Evolutionary conservation across 2,329 filamentous ascomycete species (phyloP).

Genomic region (Talaromyces rugulosus): DNA sequence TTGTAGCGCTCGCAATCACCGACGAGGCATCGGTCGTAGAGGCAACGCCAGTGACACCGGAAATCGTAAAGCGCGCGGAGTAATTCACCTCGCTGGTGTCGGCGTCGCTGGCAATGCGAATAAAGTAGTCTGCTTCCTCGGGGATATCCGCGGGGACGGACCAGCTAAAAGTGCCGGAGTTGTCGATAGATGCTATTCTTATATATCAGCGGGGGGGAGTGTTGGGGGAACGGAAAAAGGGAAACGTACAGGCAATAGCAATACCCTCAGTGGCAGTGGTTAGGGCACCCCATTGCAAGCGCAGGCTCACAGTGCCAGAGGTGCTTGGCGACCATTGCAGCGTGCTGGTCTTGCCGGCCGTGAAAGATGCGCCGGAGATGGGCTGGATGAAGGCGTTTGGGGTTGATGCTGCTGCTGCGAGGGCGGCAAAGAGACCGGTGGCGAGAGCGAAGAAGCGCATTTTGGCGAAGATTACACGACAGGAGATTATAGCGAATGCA

Average conservation of each 20-base stretch:
- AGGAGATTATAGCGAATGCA: neutral
- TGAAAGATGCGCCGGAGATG: constrained; percentile 38
- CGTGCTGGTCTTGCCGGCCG: constrained; percentile 42
- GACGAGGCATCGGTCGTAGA: constrained; percentile 32
- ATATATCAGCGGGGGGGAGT: neutral
- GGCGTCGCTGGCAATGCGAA: constrained; percentile 49
- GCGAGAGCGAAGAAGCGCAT: constrained; percentile 8
- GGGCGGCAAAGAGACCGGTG: constrained; percentile 42
- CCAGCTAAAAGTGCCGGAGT: constrained; percentile 49
- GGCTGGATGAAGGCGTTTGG: constrained; percentile 49
- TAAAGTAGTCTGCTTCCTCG: constrained; percentile 46
- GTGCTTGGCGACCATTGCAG: constrained; percentile 50
- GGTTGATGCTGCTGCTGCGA: constrained; percentile 43
- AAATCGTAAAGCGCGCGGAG: constrained; percentile 49
- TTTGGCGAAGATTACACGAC: constrained; percentile 3
- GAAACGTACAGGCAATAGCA: constrained; percentile 40
- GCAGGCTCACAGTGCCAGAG: constrained; percentile 48
- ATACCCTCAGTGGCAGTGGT: constrained; percentile 39
- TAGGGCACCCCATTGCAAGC: constrained; percentile 43
- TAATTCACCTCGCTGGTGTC: constrained; percentile 47
- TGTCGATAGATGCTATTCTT: constrained; percentile 41
- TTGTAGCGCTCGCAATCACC: constrained; percentile 24
- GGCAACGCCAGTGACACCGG: constrained; percentile 39
- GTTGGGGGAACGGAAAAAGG: neutral
- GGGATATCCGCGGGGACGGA: constrained; percentile 37